Base-by-base conservation (phyloP, 345 rosid species). In the Streptanthus diversifolius region DNA sequence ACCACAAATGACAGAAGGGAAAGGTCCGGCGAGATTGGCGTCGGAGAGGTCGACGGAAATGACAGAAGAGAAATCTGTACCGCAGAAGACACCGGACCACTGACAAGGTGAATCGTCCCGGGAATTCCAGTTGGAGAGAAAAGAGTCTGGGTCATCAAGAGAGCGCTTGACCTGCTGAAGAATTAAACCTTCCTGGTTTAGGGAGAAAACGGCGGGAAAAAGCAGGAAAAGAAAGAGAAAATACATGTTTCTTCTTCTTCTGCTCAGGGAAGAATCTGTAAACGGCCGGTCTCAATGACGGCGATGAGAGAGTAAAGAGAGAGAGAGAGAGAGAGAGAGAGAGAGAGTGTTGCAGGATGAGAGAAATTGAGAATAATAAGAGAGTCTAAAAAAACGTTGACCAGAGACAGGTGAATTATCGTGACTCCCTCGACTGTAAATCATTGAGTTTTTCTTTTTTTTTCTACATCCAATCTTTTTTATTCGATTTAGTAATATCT, bases 1-100 rank as follows among this genome's bases (percentile, higher is more conserved):
- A 39, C 79, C 83, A 78, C 98, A 92, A 32, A 95, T 83, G 70
- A 75, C 56, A 21, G 87, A 66, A 32, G 99, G 97, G 54, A 95
- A 86, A n/a, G 91, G 87, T 0, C 98, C 99, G 63, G 35, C 72
- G 68, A 95, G 71, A 79, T 85, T 81, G 41, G 82, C 5, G 73
- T 37, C 18, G 32, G 93, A 74, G 74, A 95, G 88, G 73, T 90
- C 89, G 60, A 95, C 25, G 69, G 93, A 85, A 59, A 83, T 79
- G 15, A 95, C 91, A 1, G 97, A 78, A 15, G 25, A 18, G 36
- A 85, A 68, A 13, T 69, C 35, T 0, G 71, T 54, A 72, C 81
- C 80, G 75, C 96, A 90, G 7, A 62, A 17, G 75, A 90, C 79
- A 14, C 90, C 88, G 47, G 2, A 63, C 93, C 96, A 88, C 21